These are phyloP conservation scores for Pueraria montana DNA, from an alignment of 306 rosid species.

Conservation along the genomic window DNA sequence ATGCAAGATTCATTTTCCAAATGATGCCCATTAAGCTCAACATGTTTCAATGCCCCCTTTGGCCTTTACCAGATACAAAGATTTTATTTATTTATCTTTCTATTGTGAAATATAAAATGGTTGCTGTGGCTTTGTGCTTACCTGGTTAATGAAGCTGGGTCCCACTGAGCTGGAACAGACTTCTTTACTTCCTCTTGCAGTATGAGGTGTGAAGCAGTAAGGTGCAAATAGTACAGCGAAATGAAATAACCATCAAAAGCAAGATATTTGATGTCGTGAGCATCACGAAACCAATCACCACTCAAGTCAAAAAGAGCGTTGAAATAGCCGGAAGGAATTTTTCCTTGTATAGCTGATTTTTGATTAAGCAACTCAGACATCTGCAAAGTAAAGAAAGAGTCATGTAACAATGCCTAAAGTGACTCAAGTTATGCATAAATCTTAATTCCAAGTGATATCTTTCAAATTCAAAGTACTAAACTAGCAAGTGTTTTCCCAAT, in stretches of 20 bases:
- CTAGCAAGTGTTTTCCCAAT: background rate
- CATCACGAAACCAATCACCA: slow-evolving; percentile 86
- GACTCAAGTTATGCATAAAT: background rate
- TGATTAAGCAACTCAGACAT: slow-evolving; percentile 96
- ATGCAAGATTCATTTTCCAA: slow-evolving; percentile 7
- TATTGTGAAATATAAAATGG: background rate
- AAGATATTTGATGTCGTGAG: slow-evolving; percentile 72
- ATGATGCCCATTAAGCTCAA: background rate
- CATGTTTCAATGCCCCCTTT: background rate
- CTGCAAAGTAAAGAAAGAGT: slow-evolving; percentile 60
- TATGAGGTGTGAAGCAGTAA: slow-evolving; percentile 72
- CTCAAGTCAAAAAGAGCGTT: slow-evolving; percentile 76
- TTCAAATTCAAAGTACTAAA: background rate
- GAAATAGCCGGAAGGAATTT: slow-evolving; percentile 93
- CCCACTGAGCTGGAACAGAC: slow-evolving; percentile 81
- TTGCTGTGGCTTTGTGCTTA: slow-evolving; percentile 33
- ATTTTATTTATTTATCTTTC: background rate
- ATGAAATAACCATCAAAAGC: slow-evolving; percentile 87
- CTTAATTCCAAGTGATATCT: background rate
- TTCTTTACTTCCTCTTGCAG: slow-evolving; percentile 78
- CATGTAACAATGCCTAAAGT: background rate
- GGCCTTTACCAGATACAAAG: background rate
- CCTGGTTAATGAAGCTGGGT: slow-evolving; percentile 91
- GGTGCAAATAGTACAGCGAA: slow-evolving; percentile 73
- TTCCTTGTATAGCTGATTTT: slow-evolving; percentile 81